Percentiles rank a stretch among this genome's conserved stretches.
phyloP scores from a whole-genome alignment of 768 basidiomycete genomes.

The Lentinus brumalis region DNA sequence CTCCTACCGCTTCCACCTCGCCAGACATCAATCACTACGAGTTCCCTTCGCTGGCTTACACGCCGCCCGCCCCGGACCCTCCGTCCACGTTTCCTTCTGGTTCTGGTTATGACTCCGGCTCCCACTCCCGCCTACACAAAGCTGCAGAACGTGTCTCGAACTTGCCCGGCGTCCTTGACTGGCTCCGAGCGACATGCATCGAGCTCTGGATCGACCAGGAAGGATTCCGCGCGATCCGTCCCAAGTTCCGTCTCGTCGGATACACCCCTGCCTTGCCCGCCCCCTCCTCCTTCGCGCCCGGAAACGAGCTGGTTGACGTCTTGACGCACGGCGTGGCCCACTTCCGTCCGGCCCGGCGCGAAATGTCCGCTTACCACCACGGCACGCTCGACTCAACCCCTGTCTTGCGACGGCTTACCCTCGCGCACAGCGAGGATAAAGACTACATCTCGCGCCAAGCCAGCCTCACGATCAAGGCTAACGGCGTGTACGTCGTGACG shows the following conservation, averaged over 20 bases:
- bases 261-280: conserved; percentile 38
- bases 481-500: conserved; percentile 74
- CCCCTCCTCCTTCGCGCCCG: conserved; percentile 28
- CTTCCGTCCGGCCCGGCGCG: conserved; percentile 62
- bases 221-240: conserved; percentile 67
- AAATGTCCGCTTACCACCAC: conserved; percentile 71
- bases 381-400: conserved; percentile 61
- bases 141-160: background rate
- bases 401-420: conserved; percentile 66
- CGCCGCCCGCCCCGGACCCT: background rate
- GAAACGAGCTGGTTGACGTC: conserved; percentile 30
- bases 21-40: no score
- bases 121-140: background rate
- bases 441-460: conserved; percentile 83
- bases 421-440: conserved; percentile 64
- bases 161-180: conserved; percentile 44
- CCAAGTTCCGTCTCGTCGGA: conserved; percentile 60
- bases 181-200: conserved; percentile 56
- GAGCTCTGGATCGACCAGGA: conserved; percentile 84
- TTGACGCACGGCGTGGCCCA: conserved; percentile 53
- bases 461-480: conserved; percentile 62
- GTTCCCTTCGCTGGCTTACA: background rate
- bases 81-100: background rate
- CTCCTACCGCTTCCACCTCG: no score
- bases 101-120: background rate